A percentile compares a stretch with the other conserved stretches of the same genome.
These are phyloP conservation scores for Penicillium lagena DNA, from an alignment of 495 filamentous ascomycete species.

Conservation along the genomic window DNA sequence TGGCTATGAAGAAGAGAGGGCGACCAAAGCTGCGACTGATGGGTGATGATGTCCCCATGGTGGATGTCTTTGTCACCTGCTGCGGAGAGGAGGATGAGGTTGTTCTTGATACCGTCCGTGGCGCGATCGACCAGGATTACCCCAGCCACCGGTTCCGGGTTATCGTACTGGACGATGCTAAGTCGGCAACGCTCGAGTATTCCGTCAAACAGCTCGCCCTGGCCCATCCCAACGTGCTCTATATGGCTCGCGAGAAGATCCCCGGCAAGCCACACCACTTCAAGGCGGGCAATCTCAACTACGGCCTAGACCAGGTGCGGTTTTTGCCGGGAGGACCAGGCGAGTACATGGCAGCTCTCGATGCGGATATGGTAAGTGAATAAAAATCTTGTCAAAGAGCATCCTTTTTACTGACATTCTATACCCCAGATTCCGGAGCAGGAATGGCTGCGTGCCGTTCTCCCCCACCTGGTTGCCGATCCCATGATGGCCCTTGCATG, in stretches of 20 bases:
- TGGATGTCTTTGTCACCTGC: slow-evolving; percentile 47
- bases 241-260: slow-evolving; percentile 40
- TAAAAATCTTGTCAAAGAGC: no score
- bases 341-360: slow-evolving; percentile 45
- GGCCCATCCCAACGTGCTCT: slow-evolving; percentile 36
- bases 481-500: slow-evolving; percentile 42
- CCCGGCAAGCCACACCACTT: slow-evolving; percentile 44
- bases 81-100: slow-evolving; percentile 47
- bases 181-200: slow-evolving; percentile 25
- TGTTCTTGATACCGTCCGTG: slow-evolving; percentile 46
- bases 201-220: slow-evolving; percentile 17
- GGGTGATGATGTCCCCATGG: slow-evolving; percentile 36
- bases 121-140: slow-evolving; percentile 43
- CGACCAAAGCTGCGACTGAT: slow-evolving; percentile 35
- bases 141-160: slow-evolving; percentile 42
- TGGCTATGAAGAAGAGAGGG: slow-evolving; percentile 29
- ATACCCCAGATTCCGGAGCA: slow-evolving; percentile 38
- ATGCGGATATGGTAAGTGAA: slow-evolving; percentile 45
- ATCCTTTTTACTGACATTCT: not conserved
- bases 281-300: slow-evolving; percentile 52
- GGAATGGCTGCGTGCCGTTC: slow-evolving; percentile 44
- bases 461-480: slow-evolving; percentile 43
- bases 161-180: slow-evolving; percentile 46
- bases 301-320: slow-evolving; percentile 32
- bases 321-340: slow-evolving; percentile 30